phyloP scores from a whole-genome alignment of 371 early-diverging fungal species.

The Fennellomyces sp. region DNA sequence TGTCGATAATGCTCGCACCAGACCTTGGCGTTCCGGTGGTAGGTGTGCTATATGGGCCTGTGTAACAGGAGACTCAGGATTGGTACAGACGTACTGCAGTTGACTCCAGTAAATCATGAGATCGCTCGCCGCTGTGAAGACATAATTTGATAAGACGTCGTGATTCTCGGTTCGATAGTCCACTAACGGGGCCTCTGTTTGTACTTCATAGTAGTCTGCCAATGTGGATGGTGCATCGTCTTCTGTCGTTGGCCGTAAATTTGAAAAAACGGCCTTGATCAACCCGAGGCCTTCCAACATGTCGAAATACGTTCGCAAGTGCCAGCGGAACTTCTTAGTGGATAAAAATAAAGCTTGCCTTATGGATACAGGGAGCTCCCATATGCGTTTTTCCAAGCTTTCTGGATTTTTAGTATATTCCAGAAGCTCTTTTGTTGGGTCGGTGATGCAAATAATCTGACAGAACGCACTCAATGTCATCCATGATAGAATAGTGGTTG shows the following conservation, averaged over 20 bases:
- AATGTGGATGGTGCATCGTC: background rate
- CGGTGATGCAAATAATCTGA: slow-evolving; percentile 25
- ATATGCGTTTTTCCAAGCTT: background rate
- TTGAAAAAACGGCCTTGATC: background rate
- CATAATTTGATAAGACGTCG: slow-evolving; percentile 20
- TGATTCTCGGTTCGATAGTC: slow-evolving; percentile 6
- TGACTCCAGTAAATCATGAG: slow-evolving; percentile 40
- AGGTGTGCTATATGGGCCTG: too few relatives aligned
- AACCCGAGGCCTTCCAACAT: background rate
- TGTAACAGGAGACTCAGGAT: background rate
- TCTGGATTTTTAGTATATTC: slow-evolving; percentile 14
- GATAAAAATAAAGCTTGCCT: slow-evolving; percentile 4
- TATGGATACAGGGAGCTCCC: slow-evolving; percentile 19
- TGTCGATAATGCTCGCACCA: slow-evolving; percentile 7
- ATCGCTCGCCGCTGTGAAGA: slow-evolving; percentile 17
- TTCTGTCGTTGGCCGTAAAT: background rate
- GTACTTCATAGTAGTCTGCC: too few relatives aligned
- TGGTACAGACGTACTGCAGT: slow-evolving; percentile 30
- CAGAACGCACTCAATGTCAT: slow-evolving; percentile 21
- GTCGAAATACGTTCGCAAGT: slow-evolving; percentile 13
- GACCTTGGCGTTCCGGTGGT: background rate
- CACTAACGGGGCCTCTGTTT: too few relatives aligned
- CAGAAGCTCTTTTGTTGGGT: background rate
- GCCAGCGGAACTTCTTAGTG: slow-evolving; percentile 18
- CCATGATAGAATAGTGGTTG: slow-evolving; percentile 10